Conservation (phyloP, 2,329 filamentous ascomycete species). For the Huntiella bhutanensis region DNA sequence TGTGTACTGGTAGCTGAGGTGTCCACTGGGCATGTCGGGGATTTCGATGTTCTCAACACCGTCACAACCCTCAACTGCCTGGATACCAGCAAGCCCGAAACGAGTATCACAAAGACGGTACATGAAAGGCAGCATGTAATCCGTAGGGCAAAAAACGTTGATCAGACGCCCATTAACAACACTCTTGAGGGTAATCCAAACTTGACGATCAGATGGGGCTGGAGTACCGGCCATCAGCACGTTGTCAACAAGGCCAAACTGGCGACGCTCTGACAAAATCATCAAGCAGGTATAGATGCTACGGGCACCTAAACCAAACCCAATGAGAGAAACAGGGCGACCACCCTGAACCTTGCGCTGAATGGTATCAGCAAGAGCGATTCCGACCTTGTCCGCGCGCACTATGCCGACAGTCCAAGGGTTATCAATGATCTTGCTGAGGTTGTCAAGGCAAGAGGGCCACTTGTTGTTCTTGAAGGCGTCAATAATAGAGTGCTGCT, state of each 20-base stretch:
- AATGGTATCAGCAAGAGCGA: constrained; percentile 60
- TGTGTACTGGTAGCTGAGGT: constrained; percentile 51
- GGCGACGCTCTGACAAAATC: constrained; percentile 57
- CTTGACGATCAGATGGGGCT: constrained; percentile 47
- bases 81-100: constrained; percentile 67
- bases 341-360: constrained; percentile 71
- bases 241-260: constrained; percentile 73
- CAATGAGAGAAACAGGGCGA: constrained; percentile 59
- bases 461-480: constrained; percentile 24
- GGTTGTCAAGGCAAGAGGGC: constrained; percentile 43
- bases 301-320: constrained; percentile 65
- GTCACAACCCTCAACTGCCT: constrained; percentile 48
- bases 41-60: constrained; percentile 50
- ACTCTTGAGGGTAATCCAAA: constrained; percentile 61
- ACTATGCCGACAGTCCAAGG: constrained; percentile 61
- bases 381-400: constrained; percentile 53
- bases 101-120: constrained; percentile 69
- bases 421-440: constrained; percentile 62
- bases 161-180: constrained; percentile 71
- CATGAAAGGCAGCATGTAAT: constrained; percentile 75
- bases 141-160: constrained; percentile 75
- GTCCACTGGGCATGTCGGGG: constrained; percentile 45
- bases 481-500: constrained; percentile 24
- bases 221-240: constrained; percentile 73
- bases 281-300: constrained; percentile 73